Percentiles rank a stretch among this genome's conserved stretches.
These are phyloP conservation scores for Pseudogymnoascus sp. DNA, from an alignment of 2,329 filamentous ascomycete species.

Conservation along the genomic window DNA sequence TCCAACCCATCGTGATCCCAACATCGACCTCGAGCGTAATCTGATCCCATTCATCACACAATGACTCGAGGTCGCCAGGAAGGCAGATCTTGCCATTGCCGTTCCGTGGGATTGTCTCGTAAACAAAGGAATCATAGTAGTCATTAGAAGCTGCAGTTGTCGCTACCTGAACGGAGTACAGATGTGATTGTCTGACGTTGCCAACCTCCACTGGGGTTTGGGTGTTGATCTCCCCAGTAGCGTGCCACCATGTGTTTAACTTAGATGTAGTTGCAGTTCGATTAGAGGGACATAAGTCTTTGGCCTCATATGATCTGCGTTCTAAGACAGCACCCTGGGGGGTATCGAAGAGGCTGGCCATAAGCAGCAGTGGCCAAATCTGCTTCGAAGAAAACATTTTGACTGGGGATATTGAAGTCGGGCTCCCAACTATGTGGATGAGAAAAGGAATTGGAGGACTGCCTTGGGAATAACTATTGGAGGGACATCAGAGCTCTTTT, in stretches of 20 bases:
- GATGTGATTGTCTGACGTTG: slow-evolving; percentile 22
- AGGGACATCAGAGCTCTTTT: neutral
- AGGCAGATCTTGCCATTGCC: slow-evolving; percentile 27
- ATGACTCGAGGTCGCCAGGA: slow-evolving; percentile 18
- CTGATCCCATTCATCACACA: slow-evolving; percentile 21
- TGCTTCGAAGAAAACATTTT: neutral
- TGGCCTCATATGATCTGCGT: neutral
- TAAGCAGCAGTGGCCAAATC: neutral
- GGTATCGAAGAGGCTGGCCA: neutral
- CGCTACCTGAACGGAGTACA: slow-evolving; percentile 19
- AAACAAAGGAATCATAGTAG: slow-evolving; percentile 30
- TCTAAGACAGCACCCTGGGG: neutral
- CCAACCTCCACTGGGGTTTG: slow-evolving; percentile 15
- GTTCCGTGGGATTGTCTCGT: slow-evolving; percentile 30
- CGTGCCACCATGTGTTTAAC: slow-evolving; percentile 19
- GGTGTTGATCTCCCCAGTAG: slow-evolving; percentile 20
- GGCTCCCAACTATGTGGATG: neutral
- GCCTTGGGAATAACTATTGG: neutral
- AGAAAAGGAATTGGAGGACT: neutral
- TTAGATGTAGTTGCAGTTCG: neutral
- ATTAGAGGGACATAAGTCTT: neutral
- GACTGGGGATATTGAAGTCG: neutral
- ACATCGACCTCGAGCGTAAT: slow-evolving; percentile 27
- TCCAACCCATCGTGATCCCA: slow-evolving; percentile 30
- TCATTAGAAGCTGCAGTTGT: neutral